Evolutionary conservation across 768 basidiomycete species (phyloP).

Genomic region (Mycena sanguinolenta): DNA sequence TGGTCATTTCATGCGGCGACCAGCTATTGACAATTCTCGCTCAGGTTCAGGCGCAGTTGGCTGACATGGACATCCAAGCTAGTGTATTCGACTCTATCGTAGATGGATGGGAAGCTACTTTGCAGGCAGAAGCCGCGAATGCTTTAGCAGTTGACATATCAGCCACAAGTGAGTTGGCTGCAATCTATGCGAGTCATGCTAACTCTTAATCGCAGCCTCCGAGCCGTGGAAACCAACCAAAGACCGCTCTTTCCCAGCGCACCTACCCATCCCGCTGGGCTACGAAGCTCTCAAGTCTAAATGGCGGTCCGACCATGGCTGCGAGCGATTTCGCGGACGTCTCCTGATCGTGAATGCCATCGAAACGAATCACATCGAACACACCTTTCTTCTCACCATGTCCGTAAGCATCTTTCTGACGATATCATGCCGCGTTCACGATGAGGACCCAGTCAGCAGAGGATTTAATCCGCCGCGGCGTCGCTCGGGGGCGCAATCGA

Average conservation of each 20-base stretch:
- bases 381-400: conserved; percentile 39
- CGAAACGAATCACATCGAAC: conserved; percentile 47
- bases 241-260: conserved; percentile 40
- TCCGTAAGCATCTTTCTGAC: conserved; percentile 39
- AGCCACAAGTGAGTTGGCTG: conserved; percentile 4
- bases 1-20: conserved; percentile 6
- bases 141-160: conserved; percentile 6
- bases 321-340: conserved; percentile 26
- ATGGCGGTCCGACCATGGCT: conserved; percentile 37
- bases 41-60: conserved; percentile 21
- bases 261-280: conserved; percentile 39
- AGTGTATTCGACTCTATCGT: conserved; percentile 2
- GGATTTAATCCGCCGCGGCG: conserved; percentile 40
- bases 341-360: conserved; percentile 44
- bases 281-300: conserved; percentile 35
- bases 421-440: neutral
- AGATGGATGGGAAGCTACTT: neutral
- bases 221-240: conserved; percentile 41
- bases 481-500: conserved; percentile 37
- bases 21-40: no score
- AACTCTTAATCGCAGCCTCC: conserved; percentile 33
- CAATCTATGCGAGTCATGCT: neutral
- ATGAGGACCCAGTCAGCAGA: conserved; percentile 38
- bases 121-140: conserved; percentile 16
- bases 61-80: conserved; percentile 18